Base-by-base conservation (phyloP, 2,329 filamentous ascomycete species). In the Blastomyces parvus region DNA sequence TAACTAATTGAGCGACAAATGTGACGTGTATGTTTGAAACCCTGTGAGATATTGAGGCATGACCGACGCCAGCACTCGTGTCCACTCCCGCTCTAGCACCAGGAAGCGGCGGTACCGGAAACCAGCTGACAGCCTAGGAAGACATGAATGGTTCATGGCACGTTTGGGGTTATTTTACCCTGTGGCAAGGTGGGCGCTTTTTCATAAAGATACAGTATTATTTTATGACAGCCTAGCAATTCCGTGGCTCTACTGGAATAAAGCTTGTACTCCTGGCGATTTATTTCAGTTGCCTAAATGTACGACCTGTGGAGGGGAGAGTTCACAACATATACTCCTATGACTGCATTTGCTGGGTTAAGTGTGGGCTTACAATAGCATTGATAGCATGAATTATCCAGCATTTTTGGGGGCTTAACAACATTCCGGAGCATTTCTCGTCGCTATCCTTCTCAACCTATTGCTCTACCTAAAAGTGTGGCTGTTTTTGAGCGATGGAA, bases 401-500 rank as follows among this genome's bases (percentile, higher is more conserved):
- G n/a, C 53, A 36, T 14, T 33, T 56, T 56, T 38, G 2, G 30
- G 30, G 38, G 30, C 9, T 40, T 40, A 22, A n/a, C 22, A 30
- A 44, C n/a, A n/a, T 33, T 40, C 11, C 25, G 40, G 57, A 46
- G 13, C 14, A 11, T 46, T 59, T 59, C 22, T 33, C 22, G 17
- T 17, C 14, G 25, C 19, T 27, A 3, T 14, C 38, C 57, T 9
- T 46, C 38, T n/a, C 25, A 14, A 42, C 4, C 40, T 46, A 59
- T 59, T 25, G 22, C 57, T 44, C 38, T 56, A 38, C 17, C 40
- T 25, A 36, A 27, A 17, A 14, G 25, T 6, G 38, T 33, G 40
- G 5, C 25, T n/a, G n/a, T 11, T 25, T 59, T 40, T 22, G 36
- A 30, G 25, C 57, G 11, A 3, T 38, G 87, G 44, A 77, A 80